Evolutionary conservation across 768 basidiomycete genomes (phyloP).

Genomic region (Cystofilobasidium ferigula): DNA sequence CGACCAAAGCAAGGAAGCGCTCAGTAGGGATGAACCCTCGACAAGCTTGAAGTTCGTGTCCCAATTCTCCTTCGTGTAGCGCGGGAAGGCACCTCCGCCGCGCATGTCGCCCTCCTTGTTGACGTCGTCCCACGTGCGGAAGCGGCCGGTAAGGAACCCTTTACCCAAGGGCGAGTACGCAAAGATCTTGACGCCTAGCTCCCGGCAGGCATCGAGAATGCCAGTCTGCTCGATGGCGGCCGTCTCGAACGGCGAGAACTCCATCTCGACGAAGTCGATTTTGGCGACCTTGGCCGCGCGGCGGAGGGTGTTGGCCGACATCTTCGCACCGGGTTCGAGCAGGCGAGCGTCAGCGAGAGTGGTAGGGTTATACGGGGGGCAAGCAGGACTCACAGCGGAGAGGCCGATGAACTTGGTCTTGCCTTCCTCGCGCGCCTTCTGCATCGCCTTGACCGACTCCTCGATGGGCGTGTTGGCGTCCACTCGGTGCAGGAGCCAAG

Average conservation of each 20-base stretch:
- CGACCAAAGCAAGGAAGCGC: neutral
- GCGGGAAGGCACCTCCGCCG: constrained; percentile 30
- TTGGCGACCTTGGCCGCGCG: neutral
- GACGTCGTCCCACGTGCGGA: constrained; percentile 15
- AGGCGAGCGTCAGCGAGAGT: neutral
- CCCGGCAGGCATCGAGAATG: constrained; percentile 43
- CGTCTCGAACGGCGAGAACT: neutral
- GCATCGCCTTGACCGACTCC: constrained; percentile 28
- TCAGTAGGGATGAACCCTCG: constrained; percentile 17
- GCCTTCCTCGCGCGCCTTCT: constrained; percentile 27
- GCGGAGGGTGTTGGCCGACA: constrained; percentile 4
- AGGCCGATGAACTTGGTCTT: constrained; percentile 21
- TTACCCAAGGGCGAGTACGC: constrained; percentile 47
- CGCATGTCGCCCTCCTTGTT: constrained; percentile 35
- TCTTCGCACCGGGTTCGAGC: neutral
- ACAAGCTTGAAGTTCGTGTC: constrained; percentile 39
- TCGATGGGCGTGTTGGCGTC: constrained; percentile 32
- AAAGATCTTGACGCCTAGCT: constrained; percentile 46
- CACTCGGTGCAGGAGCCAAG: constrained; percentile 24
- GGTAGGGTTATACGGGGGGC: neutral
- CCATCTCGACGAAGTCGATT: constrained; percentile 6
- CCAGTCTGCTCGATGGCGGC: constrained; percentile 10
- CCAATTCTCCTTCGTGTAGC: constrained; percentile 38
- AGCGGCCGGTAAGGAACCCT: constrained; percentile 37
- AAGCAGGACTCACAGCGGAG: neutral